Base-by-base conservation (phyloP, 768 basidiomycete genomes). In the Lactarius hengduanensis region DNA sequence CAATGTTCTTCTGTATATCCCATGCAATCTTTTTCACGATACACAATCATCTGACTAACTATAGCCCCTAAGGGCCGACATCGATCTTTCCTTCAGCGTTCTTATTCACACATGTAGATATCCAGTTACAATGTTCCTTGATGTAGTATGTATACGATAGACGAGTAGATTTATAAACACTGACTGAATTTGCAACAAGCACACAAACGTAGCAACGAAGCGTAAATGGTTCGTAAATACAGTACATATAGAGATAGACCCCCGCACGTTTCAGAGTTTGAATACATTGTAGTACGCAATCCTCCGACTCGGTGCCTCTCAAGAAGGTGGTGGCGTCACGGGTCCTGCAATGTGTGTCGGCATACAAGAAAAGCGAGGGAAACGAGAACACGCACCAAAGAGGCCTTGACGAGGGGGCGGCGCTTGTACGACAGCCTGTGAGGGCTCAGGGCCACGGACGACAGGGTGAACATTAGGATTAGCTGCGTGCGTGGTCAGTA, bases 391-490 rank as follows among this genome's bases (percentile, higher is more conserved):
- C 78, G 67, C 66, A 89, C 90, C 90, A 72, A 91, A 92, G 26
- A 92, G 79, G 38, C 90, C 90, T 41, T 80, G 71, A 67, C 87
- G 82, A 8, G 86, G 79, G 11, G 87, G 86, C 0, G 81, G 76
- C 54, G 76, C 69, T n/a, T 70, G 61, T 16, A 69, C 69, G 30
- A 75, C 62, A 4, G 74, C 77, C 41, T 79, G 76, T 7, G 80
- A 78, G 3, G 80, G 67, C 1, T 77, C 73, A 0, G 79, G 76
- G 0, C 76, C 71, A 6, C 79, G 68, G 0, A 83, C 78, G 2
- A 79, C 76, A 0, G 88, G 88, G 1, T 83, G 79, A 10, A 89
- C 72, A 7, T 86, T 73, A 3, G 89, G 87, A 71, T 90, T 90
- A 4, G 90, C 90, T 91, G 71, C 40, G 11, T 16, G 32, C 18